These are phyloP conservation scores for Gymnopilus dilepis DNA, from an alignment of 768 basidiomycete genomes.

Conservation along the genomic window DNA sequence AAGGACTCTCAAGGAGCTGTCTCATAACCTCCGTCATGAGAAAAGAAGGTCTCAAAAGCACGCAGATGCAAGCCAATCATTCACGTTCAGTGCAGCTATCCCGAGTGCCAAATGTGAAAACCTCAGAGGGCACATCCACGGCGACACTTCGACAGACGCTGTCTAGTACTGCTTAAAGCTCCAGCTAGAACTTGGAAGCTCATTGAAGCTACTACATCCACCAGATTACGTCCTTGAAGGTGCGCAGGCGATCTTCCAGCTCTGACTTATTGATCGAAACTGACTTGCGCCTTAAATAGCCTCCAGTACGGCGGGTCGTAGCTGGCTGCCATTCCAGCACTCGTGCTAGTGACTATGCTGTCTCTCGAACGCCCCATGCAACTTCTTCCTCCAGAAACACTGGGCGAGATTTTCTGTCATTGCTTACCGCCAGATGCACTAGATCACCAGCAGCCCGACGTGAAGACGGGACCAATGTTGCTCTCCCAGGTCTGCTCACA, in stretches of 20 bases:
- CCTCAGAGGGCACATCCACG: background rate
- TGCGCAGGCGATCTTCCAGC: no score
- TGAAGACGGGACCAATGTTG: background rate
- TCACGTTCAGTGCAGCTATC: background rate
- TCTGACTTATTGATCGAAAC: background rate
- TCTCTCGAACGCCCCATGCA: background rate
- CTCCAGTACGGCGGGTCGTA: background rate
- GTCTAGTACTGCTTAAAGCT: background rate
- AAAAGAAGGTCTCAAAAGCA: background rate
- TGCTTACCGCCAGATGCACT: background rate
- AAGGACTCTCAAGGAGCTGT: background rate
- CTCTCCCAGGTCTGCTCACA: slow-evolving; percentile 1
- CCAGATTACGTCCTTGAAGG: no score
- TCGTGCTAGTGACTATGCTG: background rate
- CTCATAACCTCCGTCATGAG: background rate
- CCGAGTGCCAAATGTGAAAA: background rate
- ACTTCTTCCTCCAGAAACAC: background rate
- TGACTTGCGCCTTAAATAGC: background rate
- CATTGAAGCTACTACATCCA: no score
- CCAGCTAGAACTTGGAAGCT: background rate
- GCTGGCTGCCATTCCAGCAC: background rate
- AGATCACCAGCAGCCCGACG: background rate
- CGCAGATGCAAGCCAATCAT: background rate
- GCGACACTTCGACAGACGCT: background rate
- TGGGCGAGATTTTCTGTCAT: slow-evolving; percentile 3